phyloP scores from a whole-genome alignment of 2,329 filamentous ascomycete genomes.

The Phoma sp. region DNA sequence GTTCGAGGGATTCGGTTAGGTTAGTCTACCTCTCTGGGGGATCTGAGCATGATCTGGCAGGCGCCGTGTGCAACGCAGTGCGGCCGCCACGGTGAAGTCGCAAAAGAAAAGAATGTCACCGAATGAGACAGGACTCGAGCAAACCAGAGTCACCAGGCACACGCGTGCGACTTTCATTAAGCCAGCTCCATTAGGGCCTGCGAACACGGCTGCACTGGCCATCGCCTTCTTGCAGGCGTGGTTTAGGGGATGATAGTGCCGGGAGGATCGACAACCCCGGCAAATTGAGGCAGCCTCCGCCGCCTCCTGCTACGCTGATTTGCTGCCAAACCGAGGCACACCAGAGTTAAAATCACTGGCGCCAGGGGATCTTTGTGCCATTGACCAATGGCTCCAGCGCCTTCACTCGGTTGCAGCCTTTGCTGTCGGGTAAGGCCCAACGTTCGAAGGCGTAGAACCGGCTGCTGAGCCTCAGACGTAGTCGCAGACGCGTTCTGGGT shows the following conservation, averaged over 20 bases:
- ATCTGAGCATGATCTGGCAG: conserved; percentile 26
- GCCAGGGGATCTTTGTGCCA: conserved; percentile 6
- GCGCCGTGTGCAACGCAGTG: conserved; percentile 5
- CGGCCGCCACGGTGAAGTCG: conserved; percentile 8
- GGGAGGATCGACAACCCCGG: conserved; percentile 17
- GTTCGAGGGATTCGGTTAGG: conserved; percentile 24
- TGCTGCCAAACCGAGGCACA: conserved; percentile 2
- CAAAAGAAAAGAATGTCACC: conserved; percentile 7
- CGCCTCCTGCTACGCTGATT: conserved; percentile 7
- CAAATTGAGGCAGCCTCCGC: conserved; percentile 5
- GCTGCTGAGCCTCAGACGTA: conserved; percentile 6
- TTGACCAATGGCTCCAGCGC: conserved; percentile 1
- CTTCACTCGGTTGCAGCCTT: neutral
- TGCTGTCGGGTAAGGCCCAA: conserved; percentile 2
- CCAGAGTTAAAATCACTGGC: conserved; percentile 11
- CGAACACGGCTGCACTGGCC: conserved; percentile 16
- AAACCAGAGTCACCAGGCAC: conserved; percentile 12
- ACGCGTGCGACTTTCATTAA: conserved; percentile 21
- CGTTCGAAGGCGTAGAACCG: conserved; percentile 6
- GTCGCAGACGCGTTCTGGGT: neutral
- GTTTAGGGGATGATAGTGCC: conserved; percentile 16
- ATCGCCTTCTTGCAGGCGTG: conserved; percentile 6
- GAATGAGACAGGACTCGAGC: conserved; percentile 13
- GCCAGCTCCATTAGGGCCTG: conserved; percentile 11
- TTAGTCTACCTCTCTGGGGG: conserved; percentile 22